Evolutionary conservation across 106 monocot species (phyloP).

Genomic region (Dendrobium nobile): DNA sequence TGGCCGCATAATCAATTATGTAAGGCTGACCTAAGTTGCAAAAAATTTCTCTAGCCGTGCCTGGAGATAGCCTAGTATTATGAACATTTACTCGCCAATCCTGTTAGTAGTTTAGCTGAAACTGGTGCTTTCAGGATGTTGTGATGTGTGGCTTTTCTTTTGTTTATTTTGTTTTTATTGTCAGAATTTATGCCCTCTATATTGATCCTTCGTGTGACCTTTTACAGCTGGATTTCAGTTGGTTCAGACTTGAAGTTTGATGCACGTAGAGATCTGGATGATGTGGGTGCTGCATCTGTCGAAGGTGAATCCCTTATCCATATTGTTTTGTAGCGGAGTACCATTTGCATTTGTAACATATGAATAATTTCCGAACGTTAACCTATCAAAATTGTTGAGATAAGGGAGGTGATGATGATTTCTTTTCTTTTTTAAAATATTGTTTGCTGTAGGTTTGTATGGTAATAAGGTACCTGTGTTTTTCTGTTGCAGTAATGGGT

Average conservation of each 20-base stretch:
- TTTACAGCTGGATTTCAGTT: constrained; percentile 90
- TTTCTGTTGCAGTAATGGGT: background rate
- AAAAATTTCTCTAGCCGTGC: background rate
- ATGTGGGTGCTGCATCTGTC: constrained; percentile 76
- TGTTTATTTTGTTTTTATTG: constrained; percentile 4
- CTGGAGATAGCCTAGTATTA: background rate
- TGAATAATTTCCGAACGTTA: background rate
- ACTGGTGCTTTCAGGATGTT: background rate
- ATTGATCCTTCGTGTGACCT: background rate
- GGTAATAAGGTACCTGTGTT: background rate
- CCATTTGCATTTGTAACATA: background rate
- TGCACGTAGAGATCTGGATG: constrained; percentile 98
- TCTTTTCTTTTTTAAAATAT: background rate
- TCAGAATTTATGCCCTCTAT: background rate
- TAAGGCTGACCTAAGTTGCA: background rate
- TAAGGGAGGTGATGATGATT: background rate
- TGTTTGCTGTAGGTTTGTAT: background rate
- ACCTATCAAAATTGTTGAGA: background rate
- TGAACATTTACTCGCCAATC: background rate
- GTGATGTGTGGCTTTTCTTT: background rate
- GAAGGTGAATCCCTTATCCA: constrained; percentile 43
- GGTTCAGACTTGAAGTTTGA: constrained; percentile 98
- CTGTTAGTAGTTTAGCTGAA: background rate
- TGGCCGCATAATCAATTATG: background rate
- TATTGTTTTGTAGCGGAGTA: background rate